Conservation (phyloP, 2,329 filamentous ascomycete species). For the Fusarium lyarnte region DNA sequence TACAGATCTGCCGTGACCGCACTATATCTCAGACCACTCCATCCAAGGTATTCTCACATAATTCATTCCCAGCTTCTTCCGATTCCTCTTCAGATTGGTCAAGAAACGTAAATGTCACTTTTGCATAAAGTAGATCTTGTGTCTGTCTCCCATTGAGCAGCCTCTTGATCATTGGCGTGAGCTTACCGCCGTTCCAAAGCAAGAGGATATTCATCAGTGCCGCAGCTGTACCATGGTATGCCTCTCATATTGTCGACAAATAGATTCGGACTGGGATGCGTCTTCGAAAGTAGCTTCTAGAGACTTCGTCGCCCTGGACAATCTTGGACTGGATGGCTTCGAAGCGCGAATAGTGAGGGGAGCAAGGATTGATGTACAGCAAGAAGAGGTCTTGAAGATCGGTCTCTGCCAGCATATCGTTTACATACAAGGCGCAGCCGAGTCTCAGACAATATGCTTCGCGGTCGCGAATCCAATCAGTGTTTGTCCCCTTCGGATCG, state of each 20-base stretch:
- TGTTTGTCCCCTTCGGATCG: neutral
- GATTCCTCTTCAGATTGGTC: too few relatives aligned
- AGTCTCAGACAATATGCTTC: neutral
- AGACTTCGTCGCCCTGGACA: fast-evolving
- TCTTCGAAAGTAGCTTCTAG: fast-evolving
- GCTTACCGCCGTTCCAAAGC: too few relatives aligned
- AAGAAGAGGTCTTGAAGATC: neutral
- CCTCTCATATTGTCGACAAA: too few relatives aligned
- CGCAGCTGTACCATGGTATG: neutral
- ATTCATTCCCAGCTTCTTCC: fast-evolving
- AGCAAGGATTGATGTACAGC: fast-evolving
- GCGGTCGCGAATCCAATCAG: neutral
- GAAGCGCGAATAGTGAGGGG: neutral
- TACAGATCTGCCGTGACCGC: too few relatives aligned
- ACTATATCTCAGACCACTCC: neutral
- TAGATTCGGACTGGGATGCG: neutral
- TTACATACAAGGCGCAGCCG: neutral
- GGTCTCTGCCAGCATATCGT: fast-evolving
- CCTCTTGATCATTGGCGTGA: neutral
- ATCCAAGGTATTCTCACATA: fast-evolving
- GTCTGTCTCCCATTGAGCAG: neutral
- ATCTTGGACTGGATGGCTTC: neutral
- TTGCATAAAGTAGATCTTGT: neutral
- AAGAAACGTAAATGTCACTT: neutral
- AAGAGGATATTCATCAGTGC: neutral